Percentiles rank a stretch among this genome's conserved stretches.
These are phyloP conservation scores for Choanephora cucurbitarum DNA, from an alignment of 371 early-diverging fungal genomes.

Conservation along the genomic window DNA sequence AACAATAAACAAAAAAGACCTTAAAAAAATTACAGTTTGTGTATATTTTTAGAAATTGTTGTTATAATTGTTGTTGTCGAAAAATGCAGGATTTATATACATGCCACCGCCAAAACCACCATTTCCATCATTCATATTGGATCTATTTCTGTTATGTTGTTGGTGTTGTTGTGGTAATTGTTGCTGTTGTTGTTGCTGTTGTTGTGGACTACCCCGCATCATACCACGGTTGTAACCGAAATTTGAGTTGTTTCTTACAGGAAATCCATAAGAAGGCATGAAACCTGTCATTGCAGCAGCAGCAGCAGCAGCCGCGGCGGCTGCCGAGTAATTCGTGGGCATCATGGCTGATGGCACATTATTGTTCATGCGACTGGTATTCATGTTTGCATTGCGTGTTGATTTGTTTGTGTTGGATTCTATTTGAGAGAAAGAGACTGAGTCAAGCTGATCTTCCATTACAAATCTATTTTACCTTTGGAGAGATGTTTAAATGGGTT, in stretches of 20 bases:
- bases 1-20: too few relatives aligned
- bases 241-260: not conserved
- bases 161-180: constrained; percentile 21
- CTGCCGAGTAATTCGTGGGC: constrained; percentile 12
- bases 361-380: constrained; percentile 29
- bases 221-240: constrained; percentile 19
- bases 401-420: constrained; percentile 23
- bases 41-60: not conserved
- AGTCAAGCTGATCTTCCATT: too few relatives aligned
- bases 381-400: constrained; percentile 26
- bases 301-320: constrained; percentile 16
- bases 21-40: too few relatives aligned
- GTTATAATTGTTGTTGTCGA: constrained; percentile 41
- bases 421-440: not conserved
- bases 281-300: constrained; percentile 35
- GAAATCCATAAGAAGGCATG: constrained; percentile 8
- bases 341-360: constrained; percentile 24
- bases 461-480: too few relatives aligned
- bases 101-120: constrained; percentile 17
- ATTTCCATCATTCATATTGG: constrained; percentile 10
- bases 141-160: constrained; percentile 21
- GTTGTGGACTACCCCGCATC: constrained; percentile 25
- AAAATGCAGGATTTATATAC: constrained; percentile 57
- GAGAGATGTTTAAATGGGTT: constrained; percentile 56
- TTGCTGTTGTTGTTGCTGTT: constrained; percentile 29